These are phyloP conservation scores for Talinum fruticosum DNA, from an alignment of 148 eudicot genomes.

Conservation along the genomic window DNA sequence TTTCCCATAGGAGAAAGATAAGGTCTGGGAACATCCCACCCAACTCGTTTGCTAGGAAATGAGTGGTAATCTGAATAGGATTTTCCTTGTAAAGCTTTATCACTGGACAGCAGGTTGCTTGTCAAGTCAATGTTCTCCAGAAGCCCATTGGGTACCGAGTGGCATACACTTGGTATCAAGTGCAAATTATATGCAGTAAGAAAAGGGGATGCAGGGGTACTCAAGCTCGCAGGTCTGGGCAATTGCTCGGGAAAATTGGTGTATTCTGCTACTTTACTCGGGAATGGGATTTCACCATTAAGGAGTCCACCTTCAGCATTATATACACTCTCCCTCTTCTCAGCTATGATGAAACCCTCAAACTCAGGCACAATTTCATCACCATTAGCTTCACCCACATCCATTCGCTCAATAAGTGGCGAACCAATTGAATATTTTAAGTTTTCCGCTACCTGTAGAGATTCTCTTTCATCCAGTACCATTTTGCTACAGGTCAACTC, in stretches of 20 bases:
- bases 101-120: conserved; percentile 30
- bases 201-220: conserved; percentile 56
- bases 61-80: conserved; percentile 46
- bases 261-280: conserved; percentile 40
- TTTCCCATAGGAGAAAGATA: conserved; percentile 59
- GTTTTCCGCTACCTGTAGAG: conserved; percentile 23
- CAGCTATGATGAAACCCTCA: conserved; percentile 51
- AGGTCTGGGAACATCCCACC: conserved; percentile 38
- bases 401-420: conserved; percentile 36
- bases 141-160: conserved; percentile 59
- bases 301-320: conserved; percentile 29
- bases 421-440: conserved; percentile 35
- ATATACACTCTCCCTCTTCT: conserved; percentile 30
- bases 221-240: conserved; percentile 48
- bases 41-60: conserved; percentile 38
- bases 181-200: conserved; percentile 37
- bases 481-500: conserved; percentile 20
- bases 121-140: conserved; percentile 41
- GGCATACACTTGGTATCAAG: conserved; percentile 34
- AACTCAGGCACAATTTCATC: conserved; percentile 59
- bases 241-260: conserved; percentile 56
- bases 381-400: conserved; percentile 24
- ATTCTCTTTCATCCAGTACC: conserved; percentile 19
- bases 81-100: conserved; percentile 36
- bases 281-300: conserved; percentile 35